Percentiles rank a stretch among this genome's conserved stretches.
These are phyloP conservation scores for Rhinocladiella similis DNA, from an alignment of 2,329 filamentous ascomycete species.

Conservation along the genomic window DNA sequence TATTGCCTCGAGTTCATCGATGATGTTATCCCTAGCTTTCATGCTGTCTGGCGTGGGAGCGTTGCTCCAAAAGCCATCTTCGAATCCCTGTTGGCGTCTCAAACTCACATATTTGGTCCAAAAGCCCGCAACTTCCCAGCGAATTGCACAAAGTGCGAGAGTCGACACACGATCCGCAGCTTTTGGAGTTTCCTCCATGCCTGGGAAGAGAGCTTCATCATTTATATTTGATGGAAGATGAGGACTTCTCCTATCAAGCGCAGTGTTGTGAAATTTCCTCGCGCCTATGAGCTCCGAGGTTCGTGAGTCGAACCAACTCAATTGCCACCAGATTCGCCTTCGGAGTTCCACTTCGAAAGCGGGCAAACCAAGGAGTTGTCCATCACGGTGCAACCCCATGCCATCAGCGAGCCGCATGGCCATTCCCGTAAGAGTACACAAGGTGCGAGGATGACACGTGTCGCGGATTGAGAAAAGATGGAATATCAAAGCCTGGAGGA, in stretches of 20 bases:
- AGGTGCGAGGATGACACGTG: slow-evolving; percentile 53
- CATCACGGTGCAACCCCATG: slow-evolving; percentile 67
- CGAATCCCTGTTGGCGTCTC: slow-evolving; percentile 37
- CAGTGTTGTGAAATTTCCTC: not conserved
- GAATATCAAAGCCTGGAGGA: slow-evolving; percentile 51
- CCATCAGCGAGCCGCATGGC: slow-evolving; percentile 66
- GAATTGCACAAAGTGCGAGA: slow-evolving; percentile 58
- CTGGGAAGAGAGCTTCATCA: slow-evolving; percentile 11
- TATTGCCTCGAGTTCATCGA: slow-evolving; percentile 45
- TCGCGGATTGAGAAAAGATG: not conserved
- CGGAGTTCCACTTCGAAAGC: slow-evolving; percentile 69
- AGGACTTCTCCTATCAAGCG: not conserved
- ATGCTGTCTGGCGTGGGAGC: slow-evolving; percentile 15
- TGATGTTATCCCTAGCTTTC: slow-evolving; percentile 42
- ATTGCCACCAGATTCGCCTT: slow-evolving; percentile 64
- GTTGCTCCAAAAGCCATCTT: slow-evolving; percentile 17
- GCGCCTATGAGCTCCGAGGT: not conserved
- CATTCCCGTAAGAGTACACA: slow-evolving; percentile 62
- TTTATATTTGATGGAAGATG: slow-evolving; percentile 17
- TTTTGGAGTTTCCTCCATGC: slow-evolving; percentile 7
- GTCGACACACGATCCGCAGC: slow-evolving; percentile 54
- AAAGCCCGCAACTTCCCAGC: slow-evolving; percentile 52
- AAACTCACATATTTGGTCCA: too few species aligned
- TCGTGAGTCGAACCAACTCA: not conserved
- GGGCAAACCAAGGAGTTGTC: slow-evolving; percentile 54